Evolutionary conservation across 2,329 filamentous ascomycete species (phyloP), one percentile per base, ranked within the genome.

Genomic region (Alternaria burnsii): DNA sequence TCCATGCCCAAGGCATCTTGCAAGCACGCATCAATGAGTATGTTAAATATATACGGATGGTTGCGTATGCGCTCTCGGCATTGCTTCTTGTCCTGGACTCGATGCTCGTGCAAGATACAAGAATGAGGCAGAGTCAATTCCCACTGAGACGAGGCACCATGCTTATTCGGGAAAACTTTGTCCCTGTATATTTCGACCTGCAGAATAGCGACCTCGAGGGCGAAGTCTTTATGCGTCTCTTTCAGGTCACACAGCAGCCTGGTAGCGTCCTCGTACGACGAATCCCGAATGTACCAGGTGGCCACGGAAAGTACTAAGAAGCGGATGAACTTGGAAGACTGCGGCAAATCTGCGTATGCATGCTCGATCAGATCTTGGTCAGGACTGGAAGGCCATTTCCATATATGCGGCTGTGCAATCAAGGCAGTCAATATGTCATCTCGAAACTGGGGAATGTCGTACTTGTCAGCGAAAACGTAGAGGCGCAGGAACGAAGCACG

Each of bases 51-150:
- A 22, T 59, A 32, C 5, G 53, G 30, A 9, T 42, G 42, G 16
- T 46, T 9, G 1, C 16, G 6, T 12, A 65, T 59, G 12, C 58
- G 59, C 9, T 55, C 5, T 9, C 62, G 53, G 28, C 62, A 67
- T 10, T 55, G 18, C 6, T 40, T 26, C 4, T 57, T 18, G 9
- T 53, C 36, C 4, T 46, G 28, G 0, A 26, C 38, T 1, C 41
- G 30, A 9, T 65, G 59, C n/a, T 61, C 58, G 5, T 68, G 63
- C 0, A 55, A 38, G 8, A 24, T 3, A 18, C 44, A 48, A 11
- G 44, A 34, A 48, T 48, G 3, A 0, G 44, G 18, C 44, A 48
- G 0, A 24, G 28, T 18, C 0, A 10, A 11, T 8, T 2, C 5
- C 6, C 32, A 1, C 18, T 5, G 2, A n/a, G 5, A 0, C 3